Conservation (phyloP, 768 basidiomycete species). For the Multifurca ochricompacta region DNA sequence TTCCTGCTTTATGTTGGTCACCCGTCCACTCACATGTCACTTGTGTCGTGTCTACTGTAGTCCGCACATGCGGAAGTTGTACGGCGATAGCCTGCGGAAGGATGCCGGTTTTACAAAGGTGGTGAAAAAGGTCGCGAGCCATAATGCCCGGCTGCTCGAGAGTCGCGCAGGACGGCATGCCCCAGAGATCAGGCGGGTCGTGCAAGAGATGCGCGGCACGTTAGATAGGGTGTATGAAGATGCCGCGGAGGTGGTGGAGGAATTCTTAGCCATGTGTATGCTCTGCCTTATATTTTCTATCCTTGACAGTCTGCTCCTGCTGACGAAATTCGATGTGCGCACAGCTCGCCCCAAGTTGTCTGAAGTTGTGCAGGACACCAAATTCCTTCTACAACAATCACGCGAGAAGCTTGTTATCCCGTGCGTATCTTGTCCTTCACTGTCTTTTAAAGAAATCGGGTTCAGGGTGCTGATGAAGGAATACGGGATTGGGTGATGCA, state of each 20-base stretch:
- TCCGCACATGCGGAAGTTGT: constrained; percentile 97
- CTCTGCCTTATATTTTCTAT: constrained; percentile 2
- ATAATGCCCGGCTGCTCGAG: constrained; percentile 71
- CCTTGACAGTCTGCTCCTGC: not conserved
- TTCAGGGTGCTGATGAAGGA: not conserved
- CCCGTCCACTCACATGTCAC: not conserved
- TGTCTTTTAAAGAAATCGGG: no score
- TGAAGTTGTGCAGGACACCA: constrained; percentile 90
- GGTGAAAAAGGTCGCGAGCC: constrained; percentile 86
- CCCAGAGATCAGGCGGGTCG: constrained; percentile 76
- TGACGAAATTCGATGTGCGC: constrained; percentile 9
- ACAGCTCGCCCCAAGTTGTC: constrained; percentile 81
- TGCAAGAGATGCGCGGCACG: constrained; percentile 85
- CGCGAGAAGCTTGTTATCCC: constrained; percentile 88
- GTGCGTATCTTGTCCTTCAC: constrained; percentile 39
- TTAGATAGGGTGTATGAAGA: constrained; percentile 96
- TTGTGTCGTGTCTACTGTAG: constrained; percentile 33
- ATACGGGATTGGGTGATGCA: constrained; percentile 22
- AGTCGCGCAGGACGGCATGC: constrained; percentile 72
- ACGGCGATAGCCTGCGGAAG: constrained; percentile 87
- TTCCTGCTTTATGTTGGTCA: not conserved
- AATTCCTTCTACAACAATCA: constrained; percentile 82
- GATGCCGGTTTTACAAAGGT: constrained; percentile 98
- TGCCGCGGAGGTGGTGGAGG: constrained; percentile 87
- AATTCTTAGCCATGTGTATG: constrained; percentile 87